Percentiles rank a stretch among this genome's conserved stretches.
Conservation (phyloP, 2,329 filamentous ascomycete genomes). For the Alternaria metachromatica region DNA sequence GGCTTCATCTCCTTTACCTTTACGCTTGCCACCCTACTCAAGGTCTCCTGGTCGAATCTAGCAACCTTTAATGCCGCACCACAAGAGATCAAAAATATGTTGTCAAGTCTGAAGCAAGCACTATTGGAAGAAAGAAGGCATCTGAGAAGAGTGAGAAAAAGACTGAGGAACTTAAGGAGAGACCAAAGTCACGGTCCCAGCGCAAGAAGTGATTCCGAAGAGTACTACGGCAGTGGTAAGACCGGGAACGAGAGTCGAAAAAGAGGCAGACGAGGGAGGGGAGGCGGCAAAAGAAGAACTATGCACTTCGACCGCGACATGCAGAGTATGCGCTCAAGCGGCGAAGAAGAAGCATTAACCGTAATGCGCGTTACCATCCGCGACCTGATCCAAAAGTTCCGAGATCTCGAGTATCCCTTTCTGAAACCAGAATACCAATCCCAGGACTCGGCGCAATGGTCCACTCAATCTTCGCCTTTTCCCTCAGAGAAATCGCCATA, state of each 20-base stretch:
- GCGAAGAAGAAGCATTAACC: conserved; percentile 45
- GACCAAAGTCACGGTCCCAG: conserved; percentile 19
- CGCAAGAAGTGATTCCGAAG: conserved; percentile 10
- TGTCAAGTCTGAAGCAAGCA: conserved; percentile 51
- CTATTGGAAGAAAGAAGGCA: conserved; percentile 51
- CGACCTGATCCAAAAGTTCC: conserved; percentile 47
- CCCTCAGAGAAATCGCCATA: conserved; percentile 12
- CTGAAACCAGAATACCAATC: conserved; percentile 41
- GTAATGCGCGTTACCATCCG: conserved; percentile 47
- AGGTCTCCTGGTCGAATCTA: conserved; percentile 52
- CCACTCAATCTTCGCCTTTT: conserved; percentile 3
- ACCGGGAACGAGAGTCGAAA: not conserved
- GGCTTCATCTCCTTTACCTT: conserved; percentile 54
- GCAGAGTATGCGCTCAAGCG: conserved; percentile 25
- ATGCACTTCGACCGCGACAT: conserved; percentile 32
- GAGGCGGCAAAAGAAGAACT: conserved; percentile 3
- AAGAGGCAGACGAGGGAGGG: not conserved
- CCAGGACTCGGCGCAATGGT: conserved; percentile 21
- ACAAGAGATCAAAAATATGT: conserved; percentile 48
- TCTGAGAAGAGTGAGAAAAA: conserved; percentile 35
- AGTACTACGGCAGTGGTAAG: conserved; percentile 10
- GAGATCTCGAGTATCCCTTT: conserved; percentile 49
- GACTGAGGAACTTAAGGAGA: conserved; percentile 18
- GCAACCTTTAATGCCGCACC: conserved; percentile 47
- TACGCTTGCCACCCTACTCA: conserved; percentile 52